A percentile compares a stretch with the other conserved stretches of the same genome.
Evolutionary conservation across 768 basidiomycete genomes (phyloP).

Genomic region (Suillus weaverae): DNA sequence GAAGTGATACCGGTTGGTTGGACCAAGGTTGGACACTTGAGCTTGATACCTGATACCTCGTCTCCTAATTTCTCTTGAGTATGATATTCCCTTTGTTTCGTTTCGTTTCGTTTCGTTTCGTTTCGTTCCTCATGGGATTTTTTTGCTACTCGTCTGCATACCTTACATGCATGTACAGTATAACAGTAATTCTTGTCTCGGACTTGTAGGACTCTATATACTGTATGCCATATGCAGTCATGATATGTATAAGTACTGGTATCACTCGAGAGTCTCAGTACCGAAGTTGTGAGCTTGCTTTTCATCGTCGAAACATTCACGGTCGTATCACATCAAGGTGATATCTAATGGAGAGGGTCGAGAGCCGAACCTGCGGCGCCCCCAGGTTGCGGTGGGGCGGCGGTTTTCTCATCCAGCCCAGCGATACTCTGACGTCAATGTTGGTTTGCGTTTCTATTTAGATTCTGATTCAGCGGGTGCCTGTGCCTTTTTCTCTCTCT

Average conservation of each 20-base stretch:
- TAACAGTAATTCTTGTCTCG: not conserved
- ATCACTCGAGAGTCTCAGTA: not conserved
- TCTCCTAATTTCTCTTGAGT: not conserved
- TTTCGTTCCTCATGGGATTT: not conserved
- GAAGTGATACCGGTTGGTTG: not conserved
- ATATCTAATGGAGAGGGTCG: no score
- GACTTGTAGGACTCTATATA: not conserved
- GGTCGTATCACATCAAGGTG: no score
- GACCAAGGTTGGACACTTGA: not conserved
- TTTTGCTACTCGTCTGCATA: not conserved
- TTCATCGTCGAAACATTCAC: no score
- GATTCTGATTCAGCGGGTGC: no score
- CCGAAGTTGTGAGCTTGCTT: not conserved
- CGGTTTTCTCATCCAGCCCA: no score
- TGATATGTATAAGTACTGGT: not conserved
- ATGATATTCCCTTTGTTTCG: not conserved
- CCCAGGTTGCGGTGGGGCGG: no score
- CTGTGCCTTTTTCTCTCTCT: no score
- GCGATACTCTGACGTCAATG: no score
- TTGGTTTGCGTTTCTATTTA: no score
- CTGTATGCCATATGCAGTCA: not conserved
- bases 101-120: conserved; percentile 2
- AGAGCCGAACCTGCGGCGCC: no score
- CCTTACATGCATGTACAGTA: not conserved
- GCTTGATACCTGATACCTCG: not conserved